Base-by-base conservation (phyloP, 306 rosid species). In the Astragalus membranaceus region DNA sequence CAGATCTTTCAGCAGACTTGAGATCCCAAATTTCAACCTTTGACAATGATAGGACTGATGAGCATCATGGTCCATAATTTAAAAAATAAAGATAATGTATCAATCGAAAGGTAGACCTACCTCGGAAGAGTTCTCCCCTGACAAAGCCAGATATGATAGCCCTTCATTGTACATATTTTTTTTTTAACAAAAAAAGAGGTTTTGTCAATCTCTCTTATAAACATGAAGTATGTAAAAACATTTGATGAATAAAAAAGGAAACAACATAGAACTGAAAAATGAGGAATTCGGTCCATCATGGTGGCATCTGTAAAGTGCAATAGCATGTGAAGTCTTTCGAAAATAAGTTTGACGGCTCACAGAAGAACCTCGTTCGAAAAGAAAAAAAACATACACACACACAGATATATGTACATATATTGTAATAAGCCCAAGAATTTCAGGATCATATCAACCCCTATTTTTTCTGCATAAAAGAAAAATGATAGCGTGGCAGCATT, bases 1-100 rank as follows among this genome's bases (percentile, higher is more conserved):
- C 78, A 69, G 80, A 73, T 86, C 78, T 88, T 73, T 90, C 85
- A 65, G 82, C 88, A 15, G 95, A 80, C 77, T 80, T 84, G 46
- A 91, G 92, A 86, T 94, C 99, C 99, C 97, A 94, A 79, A 94
- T 81, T 78, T 87, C 97, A 81, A 91, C 95, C 99, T 94, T 81
- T 13, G 78, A 67, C 59, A 69, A 76, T 44, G 73, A 70, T 43
- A 67, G 67, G 70, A 65, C 12, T 23, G 23, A 69, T 75, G 44
- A 76, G 76, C 63, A 61, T 60, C 49, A 5, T 29, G 35, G 46
- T 20, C 65, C 62, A 42, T 50, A 50, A 37, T 56, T 73, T 62
- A 37, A 77, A 73, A 39, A 20, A 15, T 42, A 6, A 72, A 55
- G 41, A 44, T 87, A n/a, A 59, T 63, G 79, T 44, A 52, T 66